phyloP scores from a whole-genome alignment of 1,284 basidiomycete species.

The Violaceomyces palustris region DNA sequence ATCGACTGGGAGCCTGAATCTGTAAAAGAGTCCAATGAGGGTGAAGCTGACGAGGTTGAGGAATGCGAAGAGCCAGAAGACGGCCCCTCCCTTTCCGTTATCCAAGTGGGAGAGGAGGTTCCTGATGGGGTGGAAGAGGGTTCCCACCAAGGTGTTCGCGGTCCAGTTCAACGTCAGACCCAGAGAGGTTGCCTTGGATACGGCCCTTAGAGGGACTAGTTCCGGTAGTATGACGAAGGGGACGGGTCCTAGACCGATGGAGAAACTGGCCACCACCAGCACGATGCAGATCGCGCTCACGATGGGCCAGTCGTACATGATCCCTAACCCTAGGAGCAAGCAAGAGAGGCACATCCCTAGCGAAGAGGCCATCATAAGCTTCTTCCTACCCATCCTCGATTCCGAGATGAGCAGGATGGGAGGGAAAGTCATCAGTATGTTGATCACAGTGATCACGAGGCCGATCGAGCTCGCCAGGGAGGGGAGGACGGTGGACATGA shows the following conservation, averaged over 20 bases:
- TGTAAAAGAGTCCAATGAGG: conserved; percentile 25
- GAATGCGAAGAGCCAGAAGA: conserved; percentile 36
- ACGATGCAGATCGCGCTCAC: conserved; percentile 73
- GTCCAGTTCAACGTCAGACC: conserved; percentile 82
- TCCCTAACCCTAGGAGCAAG: conserved; percentile 65
- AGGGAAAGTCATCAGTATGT: conserved; percentile 71
- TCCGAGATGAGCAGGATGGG: conserved; percentile 71
- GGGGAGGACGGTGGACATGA: conserved; percentile 36
- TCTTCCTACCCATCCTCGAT: conserved; percentile 58
- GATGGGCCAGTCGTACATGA: conserved; percentile 57
- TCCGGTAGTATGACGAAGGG: conserved; percentile 92
- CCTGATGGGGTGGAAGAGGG: conserved; percentile 75
- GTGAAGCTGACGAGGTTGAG: conserved; percentile 26
- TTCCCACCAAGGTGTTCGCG: conserved; percentile 73
- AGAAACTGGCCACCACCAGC: conserved; percentile 82
- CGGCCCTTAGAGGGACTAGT: conserved; percentile 74
- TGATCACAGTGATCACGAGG: conserved; percentile 55
- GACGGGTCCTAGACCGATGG: conserved; percentile 80
- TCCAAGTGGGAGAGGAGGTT: conserved; percentile 60
- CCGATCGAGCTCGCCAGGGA: conserved; percentile 29
- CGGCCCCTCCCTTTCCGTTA: conserved; percentile 33
- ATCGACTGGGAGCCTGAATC: conserved; percentile 13
- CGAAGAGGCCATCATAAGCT: conserved; percentile 52
- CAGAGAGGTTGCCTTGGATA: conserved; percentile 75
- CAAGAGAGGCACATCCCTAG: conserved; percentile 67